Percentiles rank a stretch among this genome's conserved stretches.
Conservation (phyloP, 257 asterid genomes). For the Gynochthodes officinalis region DNA sequence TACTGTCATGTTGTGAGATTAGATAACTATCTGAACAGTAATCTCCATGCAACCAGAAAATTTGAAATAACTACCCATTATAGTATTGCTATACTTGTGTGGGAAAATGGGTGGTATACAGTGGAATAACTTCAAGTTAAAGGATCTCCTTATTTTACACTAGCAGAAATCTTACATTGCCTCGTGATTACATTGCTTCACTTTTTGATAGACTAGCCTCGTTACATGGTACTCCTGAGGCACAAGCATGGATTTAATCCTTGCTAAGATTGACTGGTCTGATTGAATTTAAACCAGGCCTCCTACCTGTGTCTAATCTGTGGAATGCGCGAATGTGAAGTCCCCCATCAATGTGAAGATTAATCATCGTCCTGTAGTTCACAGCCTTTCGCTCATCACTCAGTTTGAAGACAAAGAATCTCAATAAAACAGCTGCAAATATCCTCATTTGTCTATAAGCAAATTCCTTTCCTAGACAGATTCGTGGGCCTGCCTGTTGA, state of each 20-base stretch:
- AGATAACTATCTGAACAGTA: too few relatives aligned
- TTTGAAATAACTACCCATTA: too few relatives aligned
- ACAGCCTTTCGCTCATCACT: slow-evolving; percentile 37
- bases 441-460: slow-evolving; percentile 69
- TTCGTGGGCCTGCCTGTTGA: slow-evolving; percentile 54
- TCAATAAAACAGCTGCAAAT: slow-evolving; percentile 39
- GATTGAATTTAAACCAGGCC: not conserved
- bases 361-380: slow-evolving; percentile 49
- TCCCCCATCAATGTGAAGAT: slow-evolving; percentile 50
- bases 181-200: not conserved
- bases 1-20: too few relatives aligned
- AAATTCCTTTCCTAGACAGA: slow-evolving; percentile 60
- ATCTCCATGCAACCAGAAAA: too few relatives aligned
- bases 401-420: slow-evolving; percentile 43
- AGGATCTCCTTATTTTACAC: too few relatives aligned
- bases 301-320: slow-evolving; percentile 2
- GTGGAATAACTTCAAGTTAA: too few relatives aligned
- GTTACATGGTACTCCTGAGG: not conserved
- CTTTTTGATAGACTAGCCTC: not conserved
- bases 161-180: not conserved
- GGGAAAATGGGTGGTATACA: too few relatives aligned
- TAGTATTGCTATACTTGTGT: too few relatives aligned
- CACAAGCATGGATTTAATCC: not conserved
- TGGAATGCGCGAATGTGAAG: slow-evolving; percentile 30
- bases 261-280: not conserved